Evolutionary conservation across 306 rosid species (phyloP).

Genomic region (Trichosanthes truncata): DNA sequence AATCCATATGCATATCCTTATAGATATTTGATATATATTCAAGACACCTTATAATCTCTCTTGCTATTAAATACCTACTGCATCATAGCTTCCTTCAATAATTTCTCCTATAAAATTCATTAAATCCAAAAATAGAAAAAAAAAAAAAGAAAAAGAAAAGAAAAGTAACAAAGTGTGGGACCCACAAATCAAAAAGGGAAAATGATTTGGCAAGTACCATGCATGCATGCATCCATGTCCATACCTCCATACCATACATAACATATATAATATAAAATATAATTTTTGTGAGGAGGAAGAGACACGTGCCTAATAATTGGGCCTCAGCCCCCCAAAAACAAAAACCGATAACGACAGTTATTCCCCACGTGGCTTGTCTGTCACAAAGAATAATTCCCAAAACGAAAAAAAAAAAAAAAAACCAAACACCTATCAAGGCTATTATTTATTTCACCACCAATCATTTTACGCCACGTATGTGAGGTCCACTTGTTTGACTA

Average conservation of each 20-base stretch:
- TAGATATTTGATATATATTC: no score
- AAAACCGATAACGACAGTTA: background rate
- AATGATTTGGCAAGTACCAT: background rate
- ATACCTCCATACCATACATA: no score
- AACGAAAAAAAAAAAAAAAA: background rate
- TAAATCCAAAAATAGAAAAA: no score
- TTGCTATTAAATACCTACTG: no score
- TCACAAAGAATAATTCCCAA: background rate
- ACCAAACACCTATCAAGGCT: background rate
- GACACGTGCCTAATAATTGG: background rate
- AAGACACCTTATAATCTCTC: no score
- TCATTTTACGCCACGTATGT: background rate
- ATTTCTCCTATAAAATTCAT: no score
- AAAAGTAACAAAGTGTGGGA: background rate
- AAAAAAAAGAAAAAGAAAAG: no score
- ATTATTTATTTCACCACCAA: background rate
- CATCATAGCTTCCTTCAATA: no score
- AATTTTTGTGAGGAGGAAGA: background rate
- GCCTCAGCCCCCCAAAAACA: background rate
- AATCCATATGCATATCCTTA: no score
- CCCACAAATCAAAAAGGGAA: background rate
- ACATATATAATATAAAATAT: no score
- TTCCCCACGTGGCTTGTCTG: background rate
- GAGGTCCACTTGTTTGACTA: background rate
- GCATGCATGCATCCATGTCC: no score